These are phyloP conservation scores for Ambrosia hybrid DNA, from an alignment of 140 eudicot genomes.

Conservation along the genomic window DNA sequence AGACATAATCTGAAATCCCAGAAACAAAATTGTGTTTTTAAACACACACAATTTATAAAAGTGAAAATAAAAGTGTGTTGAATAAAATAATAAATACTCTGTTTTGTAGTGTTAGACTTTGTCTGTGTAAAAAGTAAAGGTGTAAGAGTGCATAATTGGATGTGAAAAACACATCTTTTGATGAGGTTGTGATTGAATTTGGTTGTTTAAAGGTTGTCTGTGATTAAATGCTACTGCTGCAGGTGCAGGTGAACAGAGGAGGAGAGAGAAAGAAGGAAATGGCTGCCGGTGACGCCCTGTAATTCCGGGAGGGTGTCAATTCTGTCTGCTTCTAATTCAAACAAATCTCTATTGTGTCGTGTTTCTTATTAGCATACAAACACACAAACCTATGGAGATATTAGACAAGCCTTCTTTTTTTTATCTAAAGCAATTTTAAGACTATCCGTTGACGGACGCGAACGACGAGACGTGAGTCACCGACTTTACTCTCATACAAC, in stretches of 20 bases:
- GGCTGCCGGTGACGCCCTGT: constrained; percentile 56
- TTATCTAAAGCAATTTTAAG: too few relatives aligned
- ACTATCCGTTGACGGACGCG: too few relatives aligned
- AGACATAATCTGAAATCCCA: too few relatives aligned
- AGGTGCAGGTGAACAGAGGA: constrained; percentile 34
- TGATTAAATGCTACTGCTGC: constrained; percentile 39
- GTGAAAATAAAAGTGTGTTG: too few relatives aligned
- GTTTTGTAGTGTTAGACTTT: too few relatives aligned
- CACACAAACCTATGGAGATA: constrained; percentile 10
- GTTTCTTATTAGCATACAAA: constrained; percentile 30
- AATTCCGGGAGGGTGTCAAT: constrained; percentile 93
- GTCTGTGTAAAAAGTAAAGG: too few relatives aligned
- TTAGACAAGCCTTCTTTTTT: background rate
- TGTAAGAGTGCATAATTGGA: too few relatives aligned
- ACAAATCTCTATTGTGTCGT: constrained; percentile 55
- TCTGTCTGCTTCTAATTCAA: constrained; percentile 67
- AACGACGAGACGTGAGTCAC: too few relatives aligned
- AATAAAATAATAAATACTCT: too few relatives aligned
- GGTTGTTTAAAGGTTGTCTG: background rate
- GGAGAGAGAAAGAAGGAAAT: constrained; percentile 17
- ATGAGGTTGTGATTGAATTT: constrained; percentile 24
- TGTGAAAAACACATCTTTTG: constrained; percentile 35
- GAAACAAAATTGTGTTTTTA: too few relatives aligned
- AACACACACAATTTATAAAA: too few relatives aligned
- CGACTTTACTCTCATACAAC: too few relatives aligned